Base-by-base conservation (phyloP, 192 early-diverging fungal species). In the Endogone sp. region DNA sequence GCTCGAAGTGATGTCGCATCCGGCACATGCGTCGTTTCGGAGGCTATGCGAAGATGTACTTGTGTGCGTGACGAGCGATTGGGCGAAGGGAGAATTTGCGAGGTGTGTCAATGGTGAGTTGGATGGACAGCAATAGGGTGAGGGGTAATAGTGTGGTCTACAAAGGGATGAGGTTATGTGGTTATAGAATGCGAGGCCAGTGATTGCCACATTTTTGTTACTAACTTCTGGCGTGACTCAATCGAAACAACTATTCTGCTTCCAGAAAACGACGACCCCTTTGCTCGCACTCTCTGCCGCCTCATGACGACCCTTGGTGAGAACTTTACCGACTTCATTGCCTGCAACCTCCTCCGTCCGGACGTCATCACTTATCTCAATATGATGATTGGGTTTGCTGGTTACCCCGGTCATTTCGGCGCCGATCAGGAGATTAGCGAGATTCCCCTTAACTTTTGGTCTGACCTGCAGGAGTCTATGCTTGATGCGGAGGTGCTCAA, bases 361-460 rank as follows among this genome's bases (percentile, higher is more conserved):
- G 80, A 83, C 22, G 71, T 89, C 9, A 56, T 71, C 8, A 32
- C 68, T 25, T 79, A 81, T 4, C 71, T 85, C 62, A 69, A 81
- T 49, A 79, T 84, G 79, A 82, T 89, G 71, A 77, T 93, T 68
- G 84, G 80, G 16, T 83, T 92, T 68, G 87, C 85, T 16, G 83
- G 84, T 63, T 92, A 86, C 66, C 86, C 89, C 3, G 92, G 92
- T 3, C 82, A 88, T 61, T 86, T 82, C 54, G 90, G 85, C 3
- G 76, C 83, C 28, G 87, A 89, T 64, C 88, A 93, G 71, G 85
- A 85, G 28, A 75, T 90, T 66, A 88, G 86, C 62, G 90, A 90
- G 55, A 77, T 88, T 55, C 81, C 91, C 3, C 84, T 92, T 21
- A 85, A 87, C 63, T 88, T 91, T 65, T 93, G 91, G 91, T 89